Evolutionary conservation across 2,329 filamentous ascomycete genomes (phyloP), one percentile per base, ranked within the genome.

Genomic region (Fusarium globosum): DNA sequence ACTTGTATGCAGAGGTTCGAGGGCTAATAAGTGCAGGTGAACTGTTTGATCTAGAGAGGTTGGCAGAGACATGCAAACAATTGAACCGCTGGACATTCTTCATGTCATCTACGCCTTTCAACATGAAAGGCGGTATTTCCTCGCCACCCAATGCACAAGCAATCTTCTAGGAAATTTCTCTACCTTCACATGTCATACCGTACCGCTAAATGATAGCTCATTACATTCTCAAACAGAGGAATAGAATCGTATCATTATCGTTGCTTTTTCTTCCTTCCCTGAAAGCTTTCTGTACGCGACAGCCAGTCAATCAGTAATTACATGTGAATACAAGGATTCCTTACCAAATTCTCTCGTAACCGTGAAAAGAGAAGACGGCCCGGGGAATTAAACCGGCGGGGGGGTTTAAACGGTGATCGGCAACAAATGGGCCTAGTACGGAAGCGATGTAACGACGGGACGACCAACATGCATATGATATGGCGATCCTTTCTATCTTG

Each of bases 21-120:
- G 13, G 2, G 15, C 62, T 71, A 67, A 72, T 10, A 1, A 5
- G 21, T 42, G 78, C 80, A 67, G 79, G 80, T 59, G 83, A 85
- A 49, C 64, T 81, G 2, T 82, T 81, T 36, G 80, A 83, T 42
- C 61, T 82, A 30, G 80, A 82, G 60, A 75, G 64, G 28, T 67
- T 82, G 51, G 78, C 79, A 18, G 78, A 86, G 82, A 86, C 81
- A 4, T 91, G 90, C 79, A 88, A 88, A 68, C 83, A 86, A 68
- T 82, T 84, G 11, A 83, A 81, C 18, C 62, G 85, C 20, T 88
- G 85, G 82, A 81, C 79, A 0, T 89, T 89, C 67, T 88, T 89
- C 68, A 77, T 89, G 26, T 82, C 83, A 3, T 86, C 84, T 26
- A 79, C 83, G 53, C 86, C 86, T 4, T 77, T 88, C 41, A 87